Conservation (phyloP, 1,284 basidiomycete species). For the Cryptococcus sp. region DNA sequence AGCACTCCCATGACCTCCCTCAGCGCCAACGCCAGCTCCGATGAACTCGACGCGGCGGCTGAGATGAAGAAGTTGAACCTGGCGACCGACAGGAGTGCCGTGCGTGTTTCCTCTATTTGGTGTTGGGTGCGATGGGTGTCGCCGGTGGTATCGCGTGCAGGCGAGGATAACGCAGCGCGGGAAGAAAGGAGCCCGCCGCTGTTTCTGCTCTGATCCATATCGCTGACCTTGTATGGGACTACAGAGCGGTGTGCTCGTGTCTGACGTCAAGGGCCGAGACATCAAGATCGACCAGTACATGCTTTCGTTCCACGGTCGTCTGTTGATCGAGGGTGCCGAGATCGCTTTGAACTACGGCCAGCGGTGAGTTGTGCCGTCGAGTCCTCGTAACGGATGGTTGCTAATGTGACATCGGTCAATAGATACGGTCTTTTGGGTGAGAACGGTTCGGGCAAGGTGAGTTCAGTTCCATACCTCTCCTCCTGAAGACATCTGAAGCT, state of each 20-base stretch:
- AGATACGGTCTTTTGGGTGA: constrained; percentile 89
- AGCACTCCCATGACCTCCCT: constrained; percentile 74
- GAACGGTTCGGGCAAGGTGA: constrained; percentile 95
- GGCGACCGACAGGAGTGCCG: constrained; percentile 75
- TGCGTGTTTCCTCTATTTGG: constrained; percentile 18
- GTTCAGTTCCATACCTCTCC: constrained; percentile 24
- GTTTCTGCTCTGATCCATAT: too few relatives aligned
- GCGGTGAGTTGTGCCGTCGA: constrained; percentile 54
- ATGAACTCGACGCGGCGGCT: constrained; percentile 54
- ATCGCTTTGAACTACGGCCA: constrained; percentile 96
- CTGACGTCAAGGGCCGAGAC: constrained; percentile 87
- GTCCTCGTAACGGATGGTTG: too few relatives aligned
- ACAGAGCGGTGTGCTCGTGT: constrained; percentile 79
- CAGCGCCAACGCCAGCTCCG: constrained; percentile 68
- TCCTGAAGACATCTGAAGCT: not conserved
- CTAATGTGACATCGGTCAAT: not conserved
- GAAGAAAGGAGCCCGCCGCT: not conserved
- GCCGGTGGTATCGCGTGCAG: not conserved
- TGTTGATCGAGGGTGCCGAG: constrained; percentile 86
- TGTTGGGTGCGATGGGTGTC: not conserved
- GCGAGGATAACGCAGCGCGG: not conserved
- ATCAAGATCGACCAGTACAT: constrained; percentile 97
- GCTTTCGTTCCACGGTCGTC: constrained; percentile 93
- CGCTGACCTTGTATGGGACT: not conserved
- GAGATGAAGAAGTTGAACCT: constrained; percentile 80